Conservation (phyloP, 192 early-diverging fungal species). For the Podila horticola region DNA sequence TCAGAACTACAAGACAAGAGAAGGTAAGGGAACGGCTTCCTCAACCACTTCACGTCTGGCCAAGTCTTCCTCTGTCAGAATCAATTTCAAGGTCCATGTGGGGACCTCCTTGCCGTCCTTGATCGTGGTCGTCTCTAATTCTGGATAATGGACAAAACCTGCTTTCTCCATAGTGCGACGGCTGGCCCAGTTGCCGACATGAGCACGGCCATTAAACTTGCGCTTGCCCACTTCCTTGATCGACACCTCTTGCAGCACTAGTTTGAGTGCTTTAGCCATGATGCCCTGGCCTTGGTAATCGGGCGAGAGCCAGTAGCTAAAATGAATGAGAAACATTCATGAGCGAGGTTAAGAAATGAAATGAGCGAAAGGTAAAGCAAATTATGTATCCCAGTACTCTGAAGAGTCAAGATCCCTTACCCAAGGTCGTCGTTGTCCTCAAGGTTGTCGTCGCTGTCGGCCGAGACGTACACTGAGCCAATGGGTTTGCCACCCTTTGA, state of each 20-base stretch:
- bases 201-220: constrained; percentile 4
- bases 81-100: constrained; percentile 2
- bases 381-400: no score
- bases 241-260: constrained; percentile 2
- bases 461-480: not conserved
- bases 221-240: constrained; percentile 18
- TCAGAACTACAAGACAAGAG: not conserved
- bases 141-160: constrained; percentile 7
- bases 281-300: constrained; percentile 19
- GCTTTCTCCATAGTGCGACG: constrained; percentile 21
- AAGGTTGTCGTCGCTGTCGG: constrained; percentile 1
- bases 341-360: not conserved
- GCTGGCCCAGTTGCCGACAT: constrained; percentile 7
- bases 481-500: constrained; percentile 4
- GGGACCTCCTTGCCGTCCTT: constrained; percentile 4
- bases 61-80: constrained; percentile 12
- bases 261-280: constrained; percentile 13
- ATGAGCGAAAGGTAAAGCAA: not conserved
- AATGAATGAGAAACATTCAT: not conserved
- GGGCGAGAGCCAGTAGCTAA: constrained; percentile 19
- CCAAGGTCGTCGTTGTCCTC: constrained; percentile 6
- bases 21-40: not conserved
- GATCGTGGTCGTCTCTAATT: not conserved
- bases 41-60: not conserved
- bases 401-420: not conserved